Percentiles rank a stretch among this genome's conserved stretches.
phyloP scores from a whole-genome alignment of 2,329 filamentous ascomycete genomes.

The Claviceps citrina region DNA sequence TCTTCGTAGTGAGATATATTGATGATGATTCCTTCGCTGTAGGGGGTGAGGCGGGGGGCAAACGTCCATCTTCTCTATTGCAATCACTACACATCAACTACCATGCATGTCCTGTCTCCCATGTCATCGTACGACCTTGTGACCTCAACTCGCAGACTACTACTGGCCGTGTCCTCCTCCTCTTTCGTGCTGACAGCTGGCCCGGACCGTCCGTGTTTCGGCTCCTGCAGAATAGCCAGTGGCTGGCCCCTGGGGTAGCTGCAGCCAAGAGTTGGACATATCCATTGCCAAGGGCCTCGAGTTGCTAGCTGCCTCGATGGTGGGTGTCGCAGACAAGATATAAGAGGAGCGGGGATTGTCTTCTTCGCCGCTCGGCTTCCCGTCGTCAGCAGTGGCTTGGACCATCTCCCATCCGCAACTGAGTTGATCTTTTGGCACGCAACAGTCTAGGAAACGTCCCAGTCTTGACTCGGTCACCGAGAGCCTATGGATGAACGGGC shows the following conservation, averaged over 20 bases:
- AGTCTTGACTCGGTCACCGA: neutral
- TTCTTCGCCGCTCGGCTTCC: neutral
- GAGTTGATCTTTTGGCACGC: slow-evolving; percentile 1
- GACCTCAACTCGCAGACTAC: too few relatives aligned
- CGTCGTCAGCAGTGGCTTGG: slow-evolving; percentile 1
- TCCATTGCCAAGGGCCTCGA: neutral
- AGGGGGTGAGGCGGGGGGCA: too few relatives aligned
- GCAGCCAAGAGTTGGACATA: neutral
- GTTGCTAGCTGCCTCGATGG: neutral
- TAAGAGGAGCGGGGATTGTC: neutral
- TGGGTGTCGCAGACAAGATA: neutral
- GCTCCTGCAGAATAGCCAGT: neutral
- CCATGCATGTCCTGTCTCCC: too few relatives aligned
- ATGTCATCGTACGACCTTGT: neutral
- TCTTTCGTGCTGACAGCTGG: neutral
- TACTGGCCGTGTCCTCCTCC: neutral
- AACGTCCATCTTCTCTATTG: too few relatives aligned
- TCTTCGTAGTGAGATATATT: neutral
- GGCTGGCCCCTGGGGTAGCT: neutral
- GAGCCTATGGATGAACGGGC: neutral
- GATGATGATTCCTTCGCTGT: slow-evolving; percentile 2
- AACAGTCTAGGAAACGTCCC: neutral
- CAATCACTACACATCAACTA: too few relatives aligned
- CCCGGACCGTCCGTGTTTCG: neutral
- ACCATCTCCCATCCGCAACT: slow-evolving; percentile 8